Percentiles rank a stretch among this genome's conserved stretches.
Conservation (phyloP, 2,329 filamentous ascomycete species). For the Alternaria gaisen region DNA sequence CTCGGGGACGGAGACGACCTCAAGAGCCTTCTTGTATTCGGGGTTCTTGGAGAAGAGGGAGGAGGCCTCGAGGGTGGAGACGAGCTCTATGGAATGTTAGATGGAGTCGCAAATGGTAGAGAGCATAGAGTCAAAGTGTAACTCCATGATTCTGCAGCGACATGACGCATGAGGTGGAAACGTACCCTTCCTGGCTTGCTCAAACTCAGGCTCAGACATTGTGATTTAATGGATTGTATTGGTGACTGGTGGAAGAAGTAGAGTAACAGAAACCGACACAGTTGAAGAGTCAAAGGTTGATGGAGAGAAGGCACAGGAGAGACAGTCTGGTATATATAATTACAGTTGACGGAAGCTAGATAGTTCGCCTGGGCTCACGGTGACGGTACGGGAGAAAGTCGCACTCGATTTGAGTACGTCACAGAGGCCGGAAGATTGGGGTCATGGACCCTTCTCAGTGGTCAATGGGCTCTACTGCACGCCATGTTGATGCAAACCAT, state of each 20-base stretch:
- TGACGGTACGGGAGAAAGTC: conserved; percentile 27
- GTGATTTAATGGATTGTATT: conserved; percentile 21
- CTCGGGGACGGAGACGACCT: conserved; percentile 90
- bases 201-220: conserved; percentile 98
- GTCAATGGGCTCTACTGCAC: conserved; percentile 30
- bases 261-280: conserved; percentile 11
- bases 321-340: conserved; percentile 42
- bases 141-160: background rate
- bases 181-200: conserved; percentile 96
- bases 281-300: conserved; percentile 11
- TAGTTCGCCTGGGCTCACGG: conserved; percentile 23
- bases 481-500: conserved; percentile 42
- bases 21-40: conserved; percentile 90
- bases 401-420: conserved; percentile 66
- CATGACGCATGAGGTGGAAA: conserved; percentile 2
- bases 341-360: conserved; percentile 22
- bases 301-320: conserved; percentile 20
- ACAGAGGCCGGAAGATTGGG: conserved; percentile 66
- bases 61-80: conserved; percentile 91
- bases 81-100: conserved; percentile 73
- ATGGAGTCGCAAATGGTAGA: background rate
- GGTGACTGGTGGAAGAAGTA: conserved; percentile 8
- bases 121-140: background rate
- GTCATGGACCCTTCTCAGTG: conserved; percentile 71
- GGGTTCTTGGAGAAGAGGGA: conserved; percentile 92